Evolutionary conservation across 2,329 filamentous ascomycete species (phyloP), one percentile per base, ranked within the genome.

Genomic region (Pseudonectria buxi): DNA sequence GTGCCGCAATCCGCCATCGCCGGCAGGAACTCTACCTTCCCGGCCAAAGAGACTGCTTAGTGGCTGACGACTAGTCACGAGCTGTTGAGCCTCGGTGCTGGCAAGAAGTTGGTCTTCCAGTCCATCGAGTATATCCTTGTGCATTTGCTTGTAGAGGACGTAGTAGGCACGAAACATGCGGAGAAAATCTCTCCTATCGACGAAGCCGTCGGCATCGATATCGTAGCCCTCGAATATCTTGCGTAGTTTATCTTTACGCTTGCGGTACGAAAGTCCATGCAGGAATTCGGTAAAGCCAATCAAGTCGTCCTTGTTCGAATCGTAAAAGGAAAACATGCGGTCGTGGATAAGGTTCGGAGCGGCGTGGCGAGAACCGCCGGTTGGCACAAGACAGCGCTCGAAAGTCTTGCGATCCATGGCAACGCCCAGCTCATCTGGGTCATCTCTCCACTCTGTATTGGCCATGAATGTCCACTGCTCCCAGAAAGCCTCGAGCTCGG

Each of bases 401-500:
- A 98, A 98, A 0, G 87, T 94, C 59, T 83, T 84, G 41, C 88
- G 80, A 56, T 96, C 89, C 68, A 96, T 94, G 24, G 88, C 92
- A 49, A 90, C 72, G 36, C 75, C 71, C 28, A 95, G 71, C 14
- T 81, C 74, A 49, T 85, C 80, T 0, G 87, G 85, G 55, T 96
- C 90, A 13, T 83, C 76, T 24, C 78, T 67, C 83, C 84, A 95
- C 55, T 90, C 81, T 6, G 81, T 82, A 47, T 85, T 90, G 28
- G 90, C 90, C 62, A 95, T 81, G 57, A 89, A 95, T 5, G 86
- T 89, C 74, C 94, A 98, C 55, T 96, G 90, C 54, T 96, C 90
- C 82, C 89, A 96, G 28, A 94, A 77, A 6, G 89, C 90, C 62
- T 96, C 90, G 6, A 98, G 68, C 58, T 94, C 87, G 2, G 87